Evolutionary conservation across 345 rosid species (phyloP).

Genomic region (Gossypium rotundifolium): DNA sequence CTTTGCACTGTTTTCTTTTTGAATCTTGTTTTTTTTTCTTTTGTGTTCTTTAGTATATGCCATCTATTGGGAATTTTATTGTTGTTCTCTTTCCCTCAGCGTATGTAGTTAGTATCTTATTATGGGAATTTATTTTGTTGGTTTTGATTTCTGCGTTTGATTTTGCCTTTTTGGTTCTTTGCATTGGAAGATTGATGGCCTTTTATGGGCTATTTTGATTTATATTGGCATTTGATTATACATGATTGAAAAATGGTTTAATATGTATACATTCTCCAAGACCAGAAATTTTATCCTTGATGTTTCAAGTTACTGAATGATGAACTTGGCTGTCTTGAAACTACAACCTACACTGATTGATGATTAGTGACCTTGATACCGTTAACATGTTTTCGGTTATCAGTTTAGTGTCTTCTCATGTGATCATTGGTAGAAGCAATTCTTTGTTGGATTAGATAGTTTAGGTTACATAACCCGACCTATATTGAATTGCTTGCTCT

Average conservation of each 20-base stretch:
- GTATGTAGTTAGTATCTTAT: not conserved
- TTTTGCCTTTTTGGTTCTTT: not conserved
- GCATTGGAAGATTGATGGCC: not conserved
- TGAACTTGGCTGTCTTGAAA: not conserved
- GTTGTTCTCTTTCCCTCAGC: too few species aligned
- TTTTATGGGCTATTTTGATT: not conserved
- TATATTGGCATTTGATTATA: not conserved
- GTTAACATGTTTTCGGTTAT: not conserved
- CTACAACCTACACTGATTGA: not conserved
- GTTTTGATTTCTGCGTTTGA: not conserved
- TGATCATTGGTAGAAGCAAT: not conserved
- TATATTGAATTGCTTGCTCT: not conserved
- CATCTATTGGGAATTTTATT: not conserved
- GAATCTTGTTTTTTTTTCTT: not conserved
- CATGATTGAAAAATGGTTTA: not conserved
- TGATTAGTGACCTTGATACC: not conserved
- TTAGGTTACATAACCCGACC: not conserved
- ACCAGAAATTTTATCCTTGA: not conserved
- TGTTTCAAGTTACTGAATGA: not conserved
- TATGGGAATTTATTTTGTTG: not conserved
- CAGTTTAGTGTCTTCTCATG: not conserved
- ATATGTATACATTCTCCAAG: not conserved
- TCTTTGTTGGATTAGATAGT: not conserved
- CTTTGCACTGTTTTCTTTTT: not conserved
- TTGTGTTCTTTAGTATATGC: not conserved